Evolutionary conservation across 805 yeast species (phyloP), one percentile per base, ranked within the genome.

Genomic region (Nakazawaea peltata): DNA sequence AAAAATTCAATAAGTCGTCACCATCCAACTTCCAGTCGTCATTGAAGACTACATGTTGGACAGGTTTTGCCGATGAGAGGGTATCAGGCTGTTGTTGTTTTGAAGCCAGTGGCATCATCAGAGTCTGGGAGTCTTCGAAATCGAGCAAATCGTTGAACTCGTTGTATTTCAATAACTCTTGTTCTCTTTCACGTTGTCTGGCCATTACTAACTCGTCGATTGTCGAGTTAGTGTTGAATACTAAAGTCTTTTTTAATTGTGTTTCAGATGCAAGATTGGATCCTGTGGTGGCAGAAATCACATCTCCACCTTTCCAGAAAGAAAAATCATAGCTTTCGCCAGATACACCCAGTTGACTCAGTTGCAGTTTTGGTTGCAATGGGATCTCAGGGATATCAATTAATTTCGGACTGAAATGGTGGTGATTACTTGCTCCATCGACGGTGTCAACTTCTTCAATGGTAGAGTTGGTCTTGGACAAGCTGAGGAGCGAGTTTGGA

Each of bases 401-500:
- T 25, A 37, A 33, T 21, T 37, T 29, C 5, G 36, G 36, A 9
- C 19, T 29, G 21, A 37, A 33, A 24, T 33, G 34, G 19, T 33
- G 28, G 17, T 35, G 34, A 22, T 31, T 32, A n/a, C 4, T 19
- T 17, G 24, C n/a, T 13, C 25, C 27, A 4, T 32, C 29, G 13
- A 13, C 13, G 14, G 31, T 21, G 8, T 37, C 41, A 4, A 33
- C 31, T n/a, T 42, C 44, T 17, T 41, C 45, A 5, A 42, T 40
- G n/a, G 45, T 37, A 8, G 46, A 43, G 34, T 43, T 43, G 17
- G 46, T 35, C 39, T 43, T 41, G n/a, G 46, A 37, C 15, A 43
- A 33, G n/a, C 41, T 30, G 8, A 42, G 30, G 14, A 42, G 33
- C 12, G 45, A 42, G 19, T 42, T 34, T 14, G 45, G 45, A 5